These are phyloP conservation scores for Brettanomyces custersianus DNA, from an alignment of 805 yeast genomes.

Conservation along the genomic window DNA sequence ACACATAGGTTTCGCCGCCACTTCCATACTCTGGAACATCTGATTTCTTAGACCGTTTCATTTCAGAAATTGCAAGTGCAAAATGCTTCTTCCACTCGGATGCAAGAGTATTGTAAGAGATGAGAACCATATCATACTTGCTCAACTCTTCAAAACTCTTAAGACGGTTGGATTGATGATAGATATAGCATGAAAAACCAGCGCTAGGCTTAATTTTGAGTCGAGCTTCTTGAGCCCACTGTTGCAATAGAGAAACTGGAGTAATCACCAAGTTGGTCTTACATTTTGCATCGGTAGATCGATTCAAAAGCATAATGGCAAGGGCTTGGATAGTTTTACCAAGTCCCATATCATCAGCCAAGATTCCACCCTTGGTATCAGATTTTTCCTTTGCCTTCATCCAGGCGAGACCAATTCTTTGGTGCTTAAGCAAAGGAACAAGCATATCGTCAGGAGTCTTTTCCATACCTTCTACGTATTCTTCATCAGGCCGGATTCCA, in stretches of 20 bases:
- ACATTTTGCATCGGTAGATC: constrained; percentile 20
- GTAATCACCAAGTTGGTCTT: constrained; percentile 74
- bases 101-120: constrained; percentile 74
- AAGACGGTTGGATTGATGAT: constrained; percentile 41
- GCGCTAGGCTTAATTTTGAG: constrained; percentile 46
- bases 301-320: constrained; percentile 44
- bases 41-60: constrained; percentile 16
- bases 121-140: constrained; percentile 62
- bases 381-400: constrained; percentile 58
- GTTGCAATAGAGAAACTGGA: constrained; percentile 79
- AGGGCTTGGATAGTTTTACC: constrained; percentile 70
- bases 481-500: constrained; percentile 45
- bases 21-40: constrained; percentile 31
- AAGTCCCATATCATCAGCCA: constrained; percentile 81
- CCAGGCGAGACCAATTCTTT: constrained; percentile 81
- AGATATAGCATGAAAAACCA: constrained; percentile 44
- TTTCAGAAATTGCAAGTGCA: constrained; percentile 26
- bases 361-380: constrained; percentile 52
- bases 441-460: constrained; percentile 63
- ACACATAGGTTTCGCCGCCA: constrained; percentile 31
- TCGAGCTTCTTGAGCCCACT: constrained; percentile 76
- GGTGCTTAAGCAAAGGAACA: constrained; percentile 46
- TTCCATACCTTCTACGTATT: constrained; percentile 36
- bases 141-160: constrained; percentile 37
- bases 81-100: constrained; percentile 68